These are phyloP conservation scores for Amphibolis antarctica DNA, from an alignment of 106 monocot species.

Conservation along the genomic window DNA sequence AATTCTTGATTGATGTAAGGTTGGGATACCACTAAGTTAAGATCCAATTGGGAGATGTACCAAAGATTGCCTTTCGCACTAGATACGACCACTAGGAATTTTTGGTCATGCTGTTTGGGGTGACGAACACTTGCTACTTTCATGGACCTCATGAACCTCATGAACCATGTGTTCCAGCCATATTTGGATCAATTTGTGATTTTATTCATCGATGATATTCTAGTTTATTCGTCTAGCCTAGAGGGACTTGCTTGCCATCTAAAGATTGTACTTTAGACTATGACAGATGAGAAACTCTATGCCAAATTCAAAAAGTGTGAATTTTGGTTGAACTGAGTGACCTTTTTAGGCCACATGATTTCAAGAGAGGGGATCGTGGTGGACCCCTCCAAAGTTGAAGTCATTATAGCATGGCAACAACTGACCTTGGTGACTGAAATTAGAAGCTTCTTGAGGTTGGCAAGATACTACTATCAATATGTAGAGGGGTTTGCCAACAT, in stretches of 20 bases:
- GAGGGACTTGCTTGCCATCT: too few species aligned
- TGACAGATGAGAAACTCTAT: too few species aligned
- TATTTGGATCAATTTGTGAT: too few species aligned
- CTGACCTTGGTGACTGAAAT: neutral
- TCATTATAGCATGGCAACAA: neutral
- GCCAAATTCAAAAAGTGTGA: too few species aligned
- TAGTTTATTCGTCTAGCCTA: too few species aligned
- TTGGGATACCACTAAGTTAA: constrained; percentile 2
- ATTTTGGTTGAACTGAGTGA: too few species aligned
- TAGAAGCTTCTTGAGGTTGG: neutral
- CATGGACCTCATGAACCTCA: constrained; percentile 13
- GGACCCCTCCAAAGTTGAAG: constrained; percentile 1
- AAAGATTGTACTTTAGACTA: too few species aligned
- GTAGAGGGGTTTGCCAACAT: neutral
- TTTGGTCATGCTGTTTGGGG: constrained; percentile 1
- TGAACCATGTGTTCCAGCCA: too few species aligned
- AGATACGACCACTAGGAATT: neutral
- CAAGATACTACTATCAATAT: neutral
- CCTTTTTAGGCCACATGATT: constrained; percentile 2
- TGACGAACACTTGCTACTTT: constrained; percentile 5
- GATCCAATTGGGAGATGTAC: neutral
- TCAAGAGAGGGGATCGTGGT: neutral
- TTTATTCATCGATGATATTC: too few species aligned
- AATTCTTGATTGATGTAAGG: constrained; percentile 3
- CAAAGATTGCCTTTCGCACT: neutral